Conservation (phyloP, 768 basidiomycete genomes). For the Suillus sp. region DNA sequence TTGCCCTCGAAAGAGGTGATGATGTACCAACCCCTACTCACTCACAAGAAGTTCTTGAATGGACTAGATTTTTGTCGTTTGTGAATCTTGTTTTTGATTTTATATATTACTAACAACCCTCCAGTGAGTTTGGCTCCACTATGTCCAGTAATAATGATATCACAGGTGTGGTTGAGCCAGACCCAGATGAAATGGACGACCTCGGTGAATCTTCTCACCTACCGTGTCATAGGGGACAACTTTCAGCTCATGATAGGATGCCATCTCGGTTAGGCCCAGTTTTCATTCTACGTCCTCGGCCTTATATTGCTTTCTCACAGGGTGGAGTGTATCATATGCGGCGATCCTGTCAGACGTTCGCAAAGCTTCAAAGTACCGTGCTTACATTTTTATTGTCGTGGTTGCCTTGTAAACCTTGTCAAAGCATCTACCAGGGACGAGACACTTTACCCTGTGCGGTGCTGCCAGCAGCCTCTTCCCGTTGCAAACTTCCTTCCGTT, state of each 20-base stretch:
- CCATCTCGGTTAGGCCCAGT: not conserved
- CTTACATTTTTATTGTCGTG: slow-evolving; percentile 47
- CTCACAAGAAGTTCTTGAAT: slow-evolving; percentile 20
- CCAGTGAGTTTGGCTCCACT: slow-evolving; percentile 7
- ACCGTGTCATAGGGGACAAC: not conserved
- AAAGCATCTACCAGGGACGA: slow-evolving; percentile 49
- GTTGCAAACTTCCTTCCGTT: slow-evolving; percentile 28
- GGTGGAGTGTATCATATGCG: slow-evolving; percentile 44
- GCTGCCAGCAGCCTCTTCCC: slow-evolving; percentile 45
- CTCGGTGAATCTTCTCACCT: not conserved
- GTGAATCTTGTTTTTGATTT: not conserved
- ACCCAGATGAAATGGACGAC: not conserved
- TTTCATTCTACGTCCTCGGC: no score
- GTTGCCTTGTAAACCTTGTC: slow-evolving; percentile 46
- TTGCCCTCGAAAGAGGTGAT: slow-evolving; percentile 37
- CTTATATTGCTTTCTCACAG: slow-evolving; percentile 17
- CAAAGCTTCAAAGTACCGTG: slow-evolving; percentile 44
- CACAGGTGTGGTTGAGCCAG: not conserved
- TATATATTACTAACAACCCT: not conserved
- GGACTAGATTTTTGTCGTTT: not conserved
- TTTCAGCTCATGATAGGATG: not conserved
- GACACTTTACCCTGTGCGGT: slow-evolving; percentile 52
- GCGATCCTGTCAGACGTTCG: slow-evolving; percentile 31
- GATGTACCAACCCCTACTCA: slow-evolving; percentile 21
- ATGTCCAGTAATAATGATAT: slow-evolving; percentile 1